Percentiles rank a stretch among this genome's conserved stretches.
Evolutionary conservation across 2,329 filamentous ascomycete genomes (phyloP).

Genomic region (Cladophialophora carrionii): DNA sequence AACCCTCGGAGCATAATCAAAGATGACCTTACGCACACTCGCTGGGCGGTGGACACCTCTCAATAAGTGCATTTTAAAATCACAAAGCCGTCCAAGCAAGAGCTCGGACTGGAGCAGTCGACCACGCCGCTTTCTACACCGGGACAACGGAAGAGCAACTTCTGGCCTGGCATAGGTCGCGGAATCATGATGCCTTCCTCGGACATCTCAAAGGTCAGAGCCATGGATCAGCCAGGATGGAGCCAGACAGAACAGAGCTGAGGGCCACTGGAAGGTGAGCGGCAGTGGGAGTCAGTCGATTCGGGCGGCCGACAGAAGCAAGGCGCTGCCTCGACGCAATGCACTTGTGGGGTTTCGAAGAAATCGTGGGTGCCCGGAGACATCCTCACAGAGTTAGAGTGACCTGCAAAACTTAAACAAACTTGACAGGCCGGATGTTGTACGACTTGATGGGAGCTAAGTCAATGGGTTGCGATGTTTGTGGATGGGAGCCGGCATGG

Average conservation of each 20-base stretch:
- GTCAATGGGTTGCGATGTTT: not conserved
- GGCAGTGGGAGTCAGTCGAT: not conserved
- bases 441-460: constrained; percentile 21
- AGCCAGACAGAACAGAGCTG: not conserved
- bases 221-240: not conserved
- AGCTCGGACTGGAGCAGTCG: not conserved
- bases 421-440: constrained; percentile 32
- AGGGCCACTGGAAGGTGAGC: not conserved
- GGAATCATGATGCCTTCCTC: not conserved
- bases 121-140: not conserved
- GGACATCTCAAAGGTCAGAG: not conserved
- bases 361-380: constrained; percentile 15
- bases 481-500: not conserved
- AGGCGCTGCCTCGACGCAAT: constrained; percentile 1
- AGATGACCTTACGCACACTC: not conserved
- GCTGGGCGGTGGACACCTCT: not conserved
- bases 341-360: constrained; percentile 9
- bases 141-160: not conserved
- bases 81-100: not conserved
- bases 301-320: constrained; percentile 2
- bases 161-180: not conserved
- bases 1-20: not conserved
- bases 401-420: constrained; percentile 27
- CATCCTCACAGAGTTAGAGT: constrained; percentile 24
- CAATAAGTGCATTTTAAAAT: not conserved